Evolutionary conservation across 2,329 filamentous ascomycete species (phyloP), one percentile per base, ranked within the genome.

Genomic region (Atkinsonella texensis): DNA sequence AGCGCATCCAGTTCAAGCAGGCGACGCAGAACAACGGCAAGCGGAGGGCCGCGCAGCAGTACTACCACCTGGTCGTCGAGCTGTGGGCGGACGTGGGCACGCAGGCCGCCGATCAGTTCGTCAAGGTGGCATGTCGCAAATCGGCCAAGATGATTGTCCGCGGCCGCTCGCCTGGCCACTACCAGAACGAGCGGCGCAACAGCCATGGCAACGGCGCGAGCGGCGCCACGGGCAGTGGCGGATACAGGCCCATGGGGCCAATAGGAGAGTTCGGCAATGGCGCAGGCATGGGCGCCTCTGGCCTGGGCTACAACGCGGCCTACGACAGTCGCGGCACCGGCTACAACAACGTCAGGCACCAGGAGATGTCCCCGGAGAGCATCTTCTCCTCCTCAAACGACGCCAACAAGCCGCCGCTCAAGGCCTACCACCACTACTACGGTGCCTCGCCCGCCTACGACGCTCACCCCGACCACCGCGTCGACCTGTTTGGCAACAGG

Each of bases 11-110:
- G 60, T 96, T 95, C 76, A 94, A 95, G 66, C 87, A 88, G 57
- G 89, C 90, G 1, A 95, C 89, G 0, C 88, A 89, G 23, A 96
- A 95, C 70, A 96, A 96, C 58, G 89, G 89, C 46, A 95, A 95
- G 66, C 78, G 90, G 58, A 77, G 90, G 52, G 89, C 89, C 1
- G 88, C 89, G 17, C 89, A 96, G 63, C 90, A 95, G 60, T 95
- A 89, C 66, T 95, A 94, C 62, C 87, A 93, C 60, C 75, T 96
- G n/a, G 80, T 94, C 45, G 84, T 95, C 4, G 89, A 95, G 63
- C 79, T 94, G 1, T 88, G 81, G 67, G 87, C 79, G 8, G 83
- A 90, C 56, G 70, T 88, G 8, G 75, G 80, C 2, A 62, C 66
- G 33, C 72, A 68, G 58, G 68, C 52, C 53, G 63, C 58, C 17